Evolutionary conservation across 495 filamentous ascomycete genomes (phyloP).

Genomic region (Aspergillus egyptiacus): DNA sequence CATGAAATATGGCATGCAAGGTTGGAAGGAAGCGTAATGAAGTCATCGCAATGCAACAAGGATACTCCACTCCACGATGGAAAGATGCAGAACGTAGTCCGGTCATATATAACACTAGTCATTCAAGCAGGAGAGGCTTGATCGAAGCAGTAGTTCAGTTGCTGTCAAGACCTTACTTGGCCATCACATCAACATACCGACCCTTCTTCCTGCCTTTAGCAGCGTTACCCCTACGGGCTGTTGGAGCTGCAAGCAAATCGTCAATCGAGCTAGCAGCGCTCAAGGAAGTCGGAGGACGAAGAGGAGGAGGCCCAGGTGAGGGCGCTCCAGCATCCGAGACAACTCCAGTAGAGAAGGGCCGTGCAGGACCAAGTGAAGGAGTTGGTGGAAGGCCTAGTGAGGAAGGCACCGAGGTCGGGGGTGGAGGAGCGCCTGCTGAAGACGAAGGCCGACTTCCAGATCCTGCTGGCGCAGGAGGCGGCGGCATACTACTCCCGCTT

Average conservation of each 20-base stretch:
- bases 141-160: neutral
- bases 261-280: slow-evolving; percentile 81
- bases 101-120: too few relatives aligned
- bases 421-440: slow-evolving; percentile 32
- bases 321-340: slow-evolving; percentile 32
- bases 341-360: slow-evolving; percentile 35
- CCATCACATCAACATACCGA: slow-evolving; percentile 93
- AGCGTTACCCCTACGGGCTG: slow-evolving; percentile 57
- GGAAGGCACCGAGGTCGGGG: slow-evolving; percentile 34
- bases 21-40: slow-evolving; percentile 3
- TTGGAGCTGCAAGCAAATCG: slow-evolving; percentile 68
- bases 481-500: slow-evolving; percentile 35
- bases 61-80: slow-evolving; percentile 17
- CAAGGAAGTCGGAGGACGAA: slow-evolving; percentile 60
- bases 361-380: slow-evolving; percentile 18
- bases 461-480: slow-evolving; percentile 30
- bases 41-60: slow-evolving; percentile 5
- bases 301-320: slow-evolving; percentile 27
- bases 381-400: slow-evolving; percentile 29
- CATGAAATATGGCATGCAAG: slow-evolving; percentile 18
- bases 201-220: slow-evolving; percentile 74
- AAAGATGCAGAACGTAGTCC: slow-evolving; percentile 3
- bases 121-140: slow-evolving; percentile 16
- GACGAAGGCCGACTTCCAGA: slow-evolving; percentile 35
- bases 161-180: slow-evolving; percentile 26